These are phyloP conservation scores for Allium fistulosum DNA, from an alignment of 106 monocot species.

Conservation along the genomic window DNA sequence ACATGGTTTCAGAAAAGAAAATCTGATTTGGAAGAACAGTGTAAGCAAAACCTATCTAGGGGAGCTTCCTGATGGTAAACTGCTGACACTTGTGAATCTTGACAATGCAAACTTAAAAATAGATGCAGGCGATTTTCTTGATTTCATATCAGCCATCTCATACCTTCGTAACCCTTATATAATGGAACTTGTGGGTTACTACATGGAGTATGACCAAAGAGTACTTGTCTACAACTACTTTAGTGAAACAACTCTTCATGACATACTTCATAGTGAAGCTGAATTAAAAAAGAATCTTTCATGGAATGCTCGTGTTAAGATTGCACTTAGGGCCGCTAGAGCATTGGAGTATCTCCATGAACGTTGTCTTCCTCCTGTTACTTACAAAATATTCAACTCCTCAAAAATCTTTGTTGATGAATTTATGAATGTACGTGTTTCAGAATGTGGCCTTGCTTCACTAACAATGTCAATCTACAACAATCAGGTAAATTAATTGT, in stretches of 20 bases:
- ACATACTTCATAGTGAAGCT: constrained; percentile 56
- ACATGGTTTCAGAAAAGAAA: constrained; percentile 75
- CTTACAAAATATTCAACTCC: constrained; percentile 66
- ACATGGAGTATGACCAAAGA: constrained; percentile 65
- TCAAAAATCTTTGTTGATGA: constrained; percentile 61
- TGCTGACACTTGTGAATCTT: constrained; percentile 66
- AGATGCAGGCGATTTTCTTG: constrained; percentile 42
- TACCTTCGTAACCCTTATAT: constrained; percentile 68
- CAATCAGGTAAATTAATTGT: constrained; percentile 64
- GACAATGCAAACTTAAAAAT: constrained; percentile 32
- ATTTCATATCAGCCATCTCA: constrained; percentile 39
- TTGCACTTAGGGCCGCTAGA: constrained; percentile 74
- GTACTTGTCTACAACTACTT: constrained; percentile 75
- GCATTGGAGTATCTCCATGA: constrained; percentile 95
- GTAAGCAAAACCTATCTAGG: constrained; percentile 71
- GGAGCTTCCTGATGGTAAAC: constrained; percentile 68
- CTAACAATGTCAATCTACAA: constrained; percentile 28
- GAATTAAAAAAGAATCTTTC: constrained; percentile 38
- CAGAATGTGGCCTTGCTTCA: constrained; percentile 70
- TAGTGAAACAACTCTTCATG: constrained; percentile 54
- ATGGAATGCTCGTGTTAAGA: constrained; percentile 67
- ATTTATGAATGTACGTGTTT: constrained; percentile 45
- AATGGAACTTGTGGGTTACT: constrained; percentile 82
- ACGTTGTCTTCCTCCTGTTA: constrained; percentile 39
- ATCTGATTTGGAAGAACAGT: constrained; percentile 65